These are phyloP conservation scores for Cryphonectria japonica DNA, from an alignment of 2,329 filamentous ascomycete species.

Conservation along the genomic window DNA sequence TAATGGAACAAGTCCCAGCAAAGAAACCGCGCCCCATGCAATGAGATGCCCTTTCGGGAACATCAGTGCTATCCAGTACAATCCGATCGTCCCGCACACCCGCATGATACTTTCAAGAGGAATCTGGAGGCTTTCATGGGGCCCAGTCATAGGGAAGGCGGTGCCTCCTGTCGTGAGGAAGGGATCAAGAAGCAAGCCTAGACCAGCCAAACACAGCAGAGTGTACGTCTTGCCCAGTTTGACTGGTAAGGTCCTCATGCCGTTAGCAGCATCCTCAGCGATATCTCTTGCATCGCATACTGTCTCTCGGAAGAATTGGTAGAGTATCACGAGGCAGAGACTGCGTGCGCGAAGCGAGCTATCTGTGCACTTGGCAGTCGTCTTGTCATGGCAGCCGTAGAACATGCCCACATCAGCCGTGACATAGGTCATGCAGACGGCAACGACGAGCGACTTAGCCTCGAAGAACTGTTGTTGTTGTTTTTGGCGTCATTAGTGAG, in stretches of 20 bases:
- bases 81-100: background rate
- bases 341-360: conserved; percentile 21
- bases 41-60: background rate
- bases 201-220: background rate
- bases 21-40: background rate
- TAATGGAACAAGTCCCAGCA: background rate
- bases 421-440: conserved; percentile 12
- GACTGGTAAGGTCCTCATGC: conserved; percentile 23
- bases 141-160: background rate
- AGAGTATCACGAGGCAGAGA: conserved; percentile 23
- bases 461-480: background rate
- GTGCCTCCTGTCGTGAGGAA: background rate
- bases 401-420: conserved; percentile 4
- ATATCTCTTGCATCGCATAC: conserved; percentile 26
- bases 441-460: conserved; percentile 9
- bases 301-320: conserved; percentile 29
- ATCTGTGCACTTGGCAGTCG: conserved; percentile 9
- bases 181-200: background rate
- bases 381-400: background rate
- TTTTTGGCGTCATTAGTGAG: background rate
- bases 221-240: conserved; percentile 10
- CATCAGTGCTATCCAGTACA: background rate
- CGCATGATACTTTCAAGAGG: background rate
- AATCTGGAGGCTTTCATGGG: background rate
- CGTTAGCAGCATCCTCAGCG: conserved; percentile 21